phyloP scores from a whole-genome alignment of 345 rosid genomes.

The Xanthoceras sorbifolium region DNA sequence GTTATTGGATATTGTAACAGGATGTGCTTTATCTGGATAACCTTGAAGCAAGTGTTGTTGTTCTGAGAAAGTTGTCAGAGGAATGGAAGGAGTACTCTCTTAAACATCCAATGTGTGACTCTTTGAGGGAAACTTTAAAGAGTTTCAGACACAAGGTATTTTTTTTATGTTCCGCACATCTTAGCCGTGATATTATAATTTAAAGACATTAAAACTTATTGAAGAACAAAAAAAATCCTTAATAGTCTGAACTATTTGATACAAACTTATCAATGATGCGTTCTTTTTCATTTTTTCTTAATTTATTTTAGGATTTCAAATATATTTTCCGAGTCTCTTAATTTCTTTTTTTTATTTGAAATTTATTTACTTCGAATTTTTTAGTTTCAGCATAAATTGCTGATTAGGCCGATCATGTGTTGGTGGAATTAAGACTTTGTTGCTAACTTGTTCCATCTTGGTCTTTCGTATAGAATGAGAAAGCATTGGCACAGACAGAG shows the following conservation, averaged over 20 bases:
- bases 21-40: conserved; percentile 49
- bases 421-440: background rate
- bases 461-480: conserved; percentile 43
- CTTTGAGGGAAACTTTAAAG: conserved; percentile 44
- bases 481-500: conserved; percentile 28
- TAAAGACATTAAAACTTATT: background rate
- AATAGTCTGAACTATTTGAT: background rate
- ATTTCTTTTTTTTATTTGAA: background rate
- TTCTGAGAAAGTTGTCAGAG: conserved; percentile 48
- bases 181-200: background rate
- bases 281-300: background rate
- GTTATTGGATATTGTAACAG: conserved; percentile 31
- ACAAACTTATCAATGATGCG: background rate
- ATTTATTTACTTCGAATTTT: background rate
- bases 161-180: background rate
- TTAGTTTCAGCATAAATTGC: background rate
- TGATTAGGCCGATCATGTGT: background rate
- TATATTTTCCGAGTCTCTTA: too few relatives aligned
- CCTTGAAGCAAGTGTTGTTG: conserved; percentile 47
- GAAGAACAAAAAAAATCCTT: background rate
- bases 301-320: background rate
- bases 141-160: conserved; percentile 57
- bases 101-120: conserved; percentile 35
- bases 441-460: conserved; percentile 11
- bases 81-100: conserved; percentile 45